A percentile compares a stretch with the other conserved stretches of the same genome.
phyloP scores from a whole-genome alignment of 2,329 filamentous ascomycete species.

The Hymenoscyphus linearis region DNA sequence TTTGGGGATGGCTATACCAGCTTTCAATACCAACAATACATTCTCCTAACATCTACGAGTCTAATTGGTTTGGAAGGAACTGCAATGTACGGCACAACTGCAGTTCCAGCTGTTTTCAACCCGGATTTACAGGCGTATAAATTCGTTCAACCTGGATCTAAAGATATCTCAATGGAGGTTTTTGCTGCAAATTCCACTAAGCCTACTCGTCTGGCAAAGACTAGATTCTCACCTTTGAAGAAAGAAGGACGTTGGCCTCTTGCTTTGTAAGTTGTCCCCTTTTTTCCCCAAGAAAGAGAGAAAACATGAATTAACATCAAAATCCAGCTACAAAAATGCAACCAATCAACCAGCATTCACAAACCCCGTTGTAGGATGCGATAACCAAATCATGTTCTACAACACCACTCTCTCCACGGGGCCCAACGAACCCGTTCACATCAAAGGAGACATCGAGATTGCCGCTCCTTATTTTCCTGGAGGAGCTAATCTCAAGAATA shows the following conservation, averaged over 20 bases:
- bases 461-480: constrained; percentile 29
- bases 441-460: constrained; percentile 32
- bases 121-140: constrained; percentile 4
- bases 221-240: constrained; percentile 1
- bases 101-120: constrained; percentile 4
- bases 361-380: constrained; percentile 35
- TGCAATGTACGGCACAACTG: neutral
- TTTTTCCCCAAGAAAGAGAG: neutral
- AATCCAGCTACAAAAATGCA: constrained; percentile 36
- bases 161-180: constrained; percentile 1
- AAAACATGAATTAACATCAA: neutral
- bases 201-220: constrained; percentile 2
- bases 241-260: constrained; percentile 1
- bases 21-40: constrained; percentile 46
- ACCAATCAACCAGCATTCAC: constrained; percentile 50
- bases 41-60: constrained; percentile 36
- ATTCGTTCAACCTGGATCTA: neutral
- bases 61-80: neutral
- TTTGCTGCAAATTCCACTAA: neutral
- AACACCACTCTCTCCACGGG: constrained; percentile 39
- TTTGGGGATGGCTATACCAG: constrained; percentile 44
- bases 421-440: constrained; percentile 29
- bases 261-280: constrained; percentile 10
- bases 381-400: constrained; percentile 41
- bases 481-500: constrained; percentile 29